Base-by-base conservation (phyloP, 306 rosid species). In the Parietaria judaica region DNA sequence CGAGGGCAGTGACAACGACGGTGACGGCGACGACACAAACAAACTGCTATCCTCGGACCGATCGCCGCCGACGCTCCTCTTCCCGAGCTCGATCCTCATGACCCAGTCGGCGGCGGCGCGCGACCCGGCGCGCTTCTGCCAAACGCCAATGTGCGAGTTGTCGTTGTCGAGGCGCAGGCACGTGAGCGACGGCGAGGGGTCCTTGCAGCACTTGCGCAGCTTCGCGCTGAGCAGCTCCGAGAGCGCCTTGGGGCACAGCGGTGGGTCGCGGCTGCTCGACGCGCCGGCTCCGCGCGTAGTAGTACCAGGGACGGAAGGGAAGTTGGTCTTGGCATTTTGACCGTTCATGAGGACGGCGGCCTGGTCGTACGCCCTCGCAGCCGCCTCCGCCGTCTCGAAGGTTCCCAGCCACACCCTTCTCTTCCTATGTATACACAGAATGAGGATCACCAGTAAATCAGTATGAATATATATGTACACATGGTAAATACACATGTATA, bases 341-440 rank as follows among this genome's bases (percentile, higher is more conserved):
- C 99, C 99, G 60, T 78, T 92, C 96, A 92, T 86, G 80, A 92
- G 56, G 16, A 92, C 84, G 15, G 99, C 84, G 36, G 99, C 99
- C 79, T 92, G 99, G 65, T 92, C 99, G 70, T 92, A 92, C 6
- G 99, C 99, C 64, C 94, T 72, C 23, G 99, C 99, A 23, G 99
- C 99, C 1, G 96, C 95, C 81, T 92, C 96, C 3, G 96, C 99
- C 36, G 99, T 88, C 86, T 88, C 96, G 68, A 92, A 92, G 58
- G 99, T 92, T 3, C 99, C 99, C 3, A 92, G 79, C 99, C 99
- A 92, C 60, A 92, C 92, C 81, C 99, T 88, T 66, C 94, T 86
- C 85, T 92, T 92, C 70, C 99, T 92, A 58, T 41, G 3, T 41
- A 5, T 41, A 41, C 45, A 41, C 45, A 41, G 9, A 41, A 2